phyloP scores from a whole-genome alignment of 257 asterid species.

The Forsythia suspensa region DNA sequence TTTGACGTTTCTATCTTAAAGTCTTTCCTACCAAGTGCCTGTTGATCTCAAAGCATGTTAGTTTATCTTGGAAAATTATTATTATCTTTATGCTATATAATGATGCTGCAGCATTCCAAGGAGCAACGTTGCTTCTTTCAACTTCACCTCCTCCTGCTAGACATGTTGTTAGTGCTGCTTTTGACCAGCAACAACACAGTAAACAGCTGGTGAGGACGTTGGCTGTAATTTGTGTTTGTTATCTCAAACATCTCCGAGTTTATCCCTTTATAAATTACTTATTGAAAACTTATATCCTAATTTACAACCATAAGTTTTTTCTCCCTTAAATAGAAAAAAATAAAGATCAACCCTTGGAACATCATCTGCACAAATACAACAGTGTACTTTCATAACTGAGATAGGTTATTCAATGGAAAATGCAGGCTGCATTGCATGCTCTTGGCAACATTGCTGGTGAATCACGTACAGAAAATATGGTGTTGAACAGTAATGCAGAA shows the following conservation, averaged over 20 bases:
- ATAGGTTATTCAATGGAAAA: constrained; percentile 19
- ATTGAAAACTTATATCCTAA: constrained; percentile 4
- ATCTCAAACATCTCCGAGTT: background rate
- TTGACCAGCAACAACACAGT: constrained; percentile 78
- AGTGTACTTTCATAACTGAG: background rate
- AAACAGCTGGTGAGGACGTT: constrained; percentile 73
- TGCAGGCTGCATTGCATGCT: constrained; percentile 92
- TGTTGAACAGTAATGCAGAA: constrained; percentile 70
- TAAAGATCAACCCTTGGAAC: background rate
- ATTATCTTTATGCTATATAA: constrained; percentile 16
- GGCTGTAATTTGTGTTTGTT: constrained; percentile 12
- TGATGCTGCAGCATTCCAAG: constrained; percentile 66
- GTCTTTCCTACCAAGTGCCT: constrained; percentile 12
- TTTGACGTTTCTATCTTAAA: constrained; percentile 13
- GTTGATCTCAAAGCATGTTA: constrained; percentile 14
- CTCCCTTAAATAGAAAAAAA: background rate
- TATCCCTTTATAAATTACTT: constrained; percentile 5
- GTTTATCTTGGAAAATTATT: constrained; percentile 20
- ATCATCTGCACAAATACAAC: background rate
- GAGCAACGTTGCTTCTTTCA: constrained; percentile 68
- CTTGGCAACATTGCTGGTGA: constrained; percentile 87
- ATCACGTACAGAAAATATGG: constrained; percentile 48
- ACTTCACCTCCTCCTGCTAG: constrained; percentile 66
- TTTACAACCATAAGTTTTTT: constrained; percentile 1
- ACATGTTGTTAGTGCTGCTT: constrained; percentile 80